Evolutionary conservation across 2,329 filamentous ascomycete genomes (phyloP), one percentile per base, ranked within the genome.

Genomic region (Trichothecium sympodiale): DNA sequence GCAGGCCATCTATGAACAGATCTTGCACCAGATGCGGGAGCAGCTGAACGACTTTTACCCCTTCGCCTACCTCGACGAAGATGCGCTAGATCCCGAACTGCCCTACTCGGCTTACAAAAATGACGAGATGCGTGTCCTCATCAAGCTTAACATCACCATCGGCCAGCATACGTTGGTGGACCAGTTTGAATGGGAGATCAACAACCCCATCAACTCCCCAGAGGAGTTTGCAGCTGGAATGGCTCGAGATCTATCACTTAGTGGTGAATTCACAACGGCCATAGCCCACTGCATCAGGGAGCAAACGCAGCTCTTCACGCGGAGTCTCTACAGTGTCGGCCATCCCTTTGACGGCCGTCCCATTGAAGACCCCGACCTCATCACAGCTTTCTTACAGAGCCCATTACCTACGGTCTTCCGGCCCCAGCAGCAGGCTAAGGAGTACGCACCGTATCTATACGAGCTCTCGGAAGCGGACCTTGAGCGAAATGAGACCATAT

Each of bases 151-250:
- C 59, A 94, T 98, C 51, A 96, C 91, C 6, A 95, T 98, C 52
- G 91, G 89, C 29, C 82, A 85, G 43, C 85, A 94, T 52, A 96
- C 88, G 0, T 68, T 98, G 17, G 81, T 95, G 26, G 91, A 98
- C 51, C 91, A 96, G 55, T 96, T 98, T 42, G 91, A 98, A 59
- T 98, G 91, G 91, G 91, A 98, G 49, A 87, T 96, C 54, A 96
- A 96, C 60, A 93, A 94, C 55, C 83, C 88, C 0, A 65, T 81
- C 37, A 98, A 98, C 56, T 93, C 83, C 0, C 87, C 91, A 3
- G 91, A 98, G 60, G 86, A 94, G 39, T 98, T 98, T 56, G 91
- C 91, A 17, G 68, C 75, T 41, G 80, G 80, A 53, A 94, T 96
- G 85, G 79, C 88, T 1, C 76, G 78, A 40, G 91, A 98, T 51